A percentile compares a stretch with the other conserved stretches of the same genome.
These are phyloP conservation scores for Paramecium primaurelia DNA, from an alignment of 73 alveolate species.

Conservation along the genomic window DNA sequence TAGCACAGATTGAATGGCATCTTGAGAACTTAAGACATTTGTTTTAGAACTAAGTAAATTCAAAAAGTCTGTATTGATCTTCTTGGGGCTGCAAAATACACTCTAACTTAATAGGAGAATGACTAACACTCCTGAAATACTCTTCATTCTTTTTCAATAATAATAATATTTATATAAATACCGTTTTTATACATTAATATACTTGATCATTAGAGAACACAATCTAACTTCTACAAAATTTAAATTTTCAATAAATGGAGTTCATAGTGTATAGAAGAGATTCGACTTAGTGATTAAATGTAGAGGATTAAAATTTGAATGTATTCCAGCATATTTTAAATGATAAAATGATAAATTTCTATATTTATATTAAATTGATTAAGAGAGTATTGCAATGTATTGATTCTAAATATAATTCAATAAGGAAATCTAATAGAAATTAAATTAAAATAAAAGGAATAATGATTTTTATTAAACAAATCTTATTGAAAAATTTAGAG, in stretches of 20 bases:
- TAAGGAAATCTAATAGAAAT: background rate
- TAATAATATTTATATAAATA: background rate
- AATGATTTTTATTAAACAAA: too few species aligned
- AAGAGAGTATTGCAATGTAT: background rate
- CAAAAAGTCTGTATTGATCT: conserved; percentile 23
- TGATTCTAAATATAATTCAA: background rate
- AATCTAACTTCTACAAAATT: background rate
- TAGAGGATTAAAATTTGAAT: background rate
- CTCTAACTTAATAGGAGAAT: background rate
- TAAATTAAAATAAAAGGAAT: background rate
- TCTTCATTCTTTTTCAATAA: background rate
- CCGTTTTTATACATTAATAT: conserved; percentile 1
- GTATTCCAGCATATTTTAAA: background rate
- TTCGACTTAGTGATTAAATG: background rate
- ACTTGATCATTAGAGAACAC: background rate
- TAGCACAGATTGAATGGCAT: conserved; percentile 18
- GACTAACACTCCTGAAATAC: background rate
- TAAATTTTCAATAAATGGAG: background rate
- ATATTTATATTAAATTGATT: background rate
- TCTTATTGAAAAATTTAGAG: too few species aligned
- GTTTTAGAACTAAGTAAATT: conserved; percentile 34
- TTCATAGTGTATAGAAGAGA: background rate
- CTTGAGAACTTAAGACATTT: background rate
- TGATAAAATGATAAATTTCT: background rate
- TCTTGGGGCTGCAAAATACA: conserved; percentile 1